Evolutionary conservation across 352 stramenopile species (phyloP), one percentile per base, ranked within the genome.

Genomic region (Lagenidium giganteum): DNA sequence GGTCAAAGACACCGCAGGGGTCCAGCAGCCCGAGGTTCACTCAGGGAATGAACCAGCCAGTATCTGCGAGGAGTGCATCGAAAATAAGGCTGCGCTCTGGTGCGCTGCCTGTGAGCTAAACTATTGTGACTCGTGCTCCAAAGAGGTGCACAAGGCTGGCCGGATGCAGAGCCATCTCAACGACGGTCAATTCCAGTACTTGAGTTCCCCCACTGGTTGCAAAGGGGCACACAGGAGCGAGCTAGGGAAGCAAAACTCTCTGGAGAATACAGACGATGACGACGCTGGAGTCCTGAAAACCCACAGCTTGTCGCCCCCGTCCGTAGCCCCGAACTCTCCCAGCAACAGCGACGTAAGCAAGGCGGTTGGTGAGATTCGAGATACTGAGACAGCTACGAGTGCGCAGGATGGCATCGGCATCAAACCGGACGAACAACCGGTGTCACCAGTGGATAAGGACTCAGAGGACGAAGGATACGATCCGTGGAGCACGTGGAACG

Each of bases 81-180:
- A 35, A 21, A 12, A 20, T 0, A 5, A 30, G 13, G 72, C 72
- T 5, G 53, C 55, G 11, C 44, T 83, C 28, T 38, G 37, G 23
- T 88, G 72, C 35, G 36, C 37, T 8, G 60, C 61, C 27, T 88
- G 75, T 37, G 65, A 73, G 33, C 56, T 88, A 17, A 38, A 55
- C 20, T 61, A 75, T 37, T 88, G 76, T 33, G 42, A 43, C 7
- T 8, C 17, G 5, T 88, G 76, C 36, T 67, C 59, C 3, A 47
- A 57, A 12, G 34, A 52, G 4, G 52, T 75, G 17, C 71, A 79
- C 40, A 44, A 57, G 23, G 41, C 36, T 45, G 75, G 71, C 41
- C 67, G 28, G 18, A 53, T 84, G 46, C 71, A 69, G 46, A 35
- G 14, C 31, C 66, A 87, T 47, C 14, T 49, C 20, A 38, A 51